Percentiles rank a stretch among this genome's conserved stretches.
phyloP scores from a whole-genome alignment of 768 basidiomycete genomes.

The Clitopilus passeckerianus region DNA sequence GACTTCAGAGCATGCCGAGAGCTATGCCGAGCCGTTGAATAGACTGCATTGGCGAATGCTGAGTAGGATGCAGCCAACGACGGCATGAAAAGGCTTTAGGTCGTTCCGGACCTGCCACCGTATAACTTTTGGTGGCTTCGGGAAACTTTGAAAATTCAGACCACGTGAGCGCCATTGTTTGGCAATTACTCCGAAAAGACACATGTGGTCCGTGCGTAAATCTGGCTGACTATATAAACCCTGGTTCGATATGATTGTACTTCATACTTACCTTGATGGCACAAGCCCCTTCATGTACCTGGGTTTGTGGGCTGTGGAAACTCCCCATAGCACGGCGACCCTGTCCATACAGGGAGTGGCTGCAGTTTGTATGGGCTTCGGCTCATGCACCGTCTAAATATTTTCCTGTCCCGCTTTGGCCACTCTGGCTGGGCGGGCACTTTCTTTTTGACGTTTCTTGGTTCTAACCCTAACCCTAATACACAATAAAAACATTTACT shows the following conservation, averaged over 20 bases:
- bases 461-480: constrained; percentile 36
- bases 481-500: constrained; percentile 1
- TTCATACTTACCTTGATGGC: constrained; percentile 68
- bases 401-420: constrained; percentile 6
- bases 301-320: constrained; percentile 53
- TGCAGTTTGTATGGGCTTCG: constrained; percentile 52
- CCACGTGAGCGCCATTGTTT: neutral
- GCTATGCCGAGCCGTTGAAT: neutral
- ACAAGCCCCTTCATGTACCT: constrained; percentile 46
- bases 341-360: constrained; percentile 57
- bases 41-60: neutral
- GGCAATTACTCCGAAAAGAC: neutral
- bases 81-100: neutral
- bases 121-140: neutral
- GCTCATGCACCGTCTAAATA: constrained; percentile 47
- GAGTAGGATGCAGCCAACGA: neutral
- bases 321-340: constrained; percentile 70
- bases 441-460: constrained; percentile 15
- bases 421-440: constrained; percentile 14
- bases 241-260: neutral
- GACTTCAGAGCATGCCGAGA: neutral
- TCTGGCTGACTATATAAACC: constrained; percentile 26
- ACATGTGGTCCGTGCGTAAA: constrained; percentile 31
- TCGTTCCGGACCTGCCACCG: neutral
- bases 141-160: neutral